Evolutionary conservation across 495 filamentous ascomycete genomes (phyloP), one percentile per base, ranked within the genome.

Genomic region (Xylaria palmicola): DNA sequence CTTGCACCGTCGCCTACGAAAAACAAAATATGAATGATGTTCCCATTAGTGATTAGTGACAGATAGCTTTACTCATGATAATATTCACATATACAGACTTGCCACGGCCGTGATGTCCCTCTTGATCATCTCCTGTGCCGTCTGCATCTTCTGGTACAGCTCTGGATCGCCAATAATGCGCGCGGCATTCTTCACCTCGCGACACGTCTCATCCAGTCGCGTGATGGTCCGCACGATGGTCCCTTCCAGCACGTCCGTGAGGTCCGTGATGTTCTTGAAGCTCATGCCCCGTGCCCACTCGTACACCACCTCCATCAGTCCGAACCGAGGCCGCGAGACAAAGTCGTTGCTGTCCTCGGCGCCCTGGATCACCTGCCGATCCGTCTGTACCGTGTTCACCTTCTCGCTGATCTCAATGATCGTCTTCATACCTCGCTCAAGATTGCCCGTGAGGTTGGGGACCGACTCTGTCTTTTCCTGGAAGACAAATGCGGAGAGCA

Each of bases 271-370:
- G 54, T 95, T 93, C 74, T 92, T 96, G 82, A 98, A 98, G 30
- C 90, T 90, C 92, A 97, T 97, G 20, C 94, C 94, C 57, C 90
- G 83, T 1, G 94, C 95, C 94, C 94, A 98, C 76, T 98, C 94
- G 71, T 98, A 97, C 15, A 98, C 94, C 0, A 98, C 95, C 73
- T 98, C 95, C 67, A 95, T 91, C 48, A 98, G 82, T 0, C 93
- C 93, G 69, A 98, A 98, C 13, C 92, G 83, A 8, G 92, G 91
- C 41, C 86, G 80, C 63, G 85, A 90, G 44, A 89, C 90, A 66
- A 97, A 98, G 72, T 98, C 92, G 69, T 93, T 96, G 58, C 84
- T 86, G 66, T 97, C 92, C 48, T 97, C 95, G 45, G 86, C 82
- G 12, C 89, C 88, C 59, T 96, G 86, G 65, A 96, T 90, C 17